A percentile compares a stretch with the other conserved stretches of the same genome.
phyloP scores from a whole-genome alignment of 2,329 filamentous ascomycete species.

The Cytospora schulzeri region DNA sequence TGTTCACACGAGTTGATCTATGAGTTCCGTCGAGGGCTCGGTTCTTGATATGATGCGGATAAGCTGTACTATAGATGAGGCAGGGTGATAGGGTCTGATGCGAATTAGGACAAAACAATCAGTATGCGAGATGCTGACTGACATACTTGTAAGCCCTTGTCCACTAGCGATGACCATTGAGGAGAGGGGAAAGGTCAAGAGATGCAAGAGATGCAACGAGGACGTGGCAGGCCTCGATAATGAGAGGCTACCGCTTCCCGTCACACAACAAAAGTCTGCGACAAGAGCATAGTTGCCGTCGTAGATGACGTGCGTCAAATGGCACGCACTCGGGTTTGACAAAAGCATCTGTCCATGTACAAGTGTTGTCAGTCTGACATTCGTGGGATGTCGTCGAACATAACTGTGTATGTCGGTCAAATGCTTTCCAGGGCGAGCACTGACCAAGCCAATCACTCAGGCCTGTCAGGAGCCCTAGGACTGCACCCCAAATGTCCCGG shows the following conservation, averaged over 20 bases:
- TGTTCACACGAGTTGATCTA: background rate
- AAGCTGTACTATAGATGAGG: background rate
- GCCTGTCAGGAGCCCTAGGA: background rate
- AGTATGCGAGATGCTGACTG: background rate
- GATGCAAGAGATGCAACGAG: background rate
- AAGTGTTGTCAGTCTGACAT: background rate
- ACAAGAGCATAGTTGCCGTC: background rate
- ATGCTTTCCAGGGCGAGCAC: background rate
- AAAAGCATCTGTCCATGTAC: background rate
- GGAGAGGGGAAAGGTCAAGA: background rate
- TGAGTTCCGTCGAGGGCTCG: too few relatives aligned
- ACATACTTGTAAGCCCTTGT: background rate
- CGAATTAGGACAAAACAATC: background rate
- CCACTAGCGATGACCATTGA: background rate
- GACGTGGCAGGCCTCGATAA: background rate
- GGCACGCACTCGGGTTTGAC: background rate
- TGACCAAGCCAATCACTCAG: background rate
- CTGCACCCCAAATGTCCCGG: background rate
- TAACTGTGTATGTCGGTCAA: background rate
- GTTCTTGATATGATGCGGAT: background rate
- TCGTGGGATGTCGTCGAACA: background rate
- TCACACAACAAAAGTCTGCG: background rate
- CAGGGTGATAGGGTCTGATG: background rate
- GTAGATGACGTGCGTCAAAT: background rate
- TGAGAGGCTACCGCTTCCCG: background rate